Conservation (phyloP, 1,139 yeast species). For the Lodderomyces beijingensis region DNA sequence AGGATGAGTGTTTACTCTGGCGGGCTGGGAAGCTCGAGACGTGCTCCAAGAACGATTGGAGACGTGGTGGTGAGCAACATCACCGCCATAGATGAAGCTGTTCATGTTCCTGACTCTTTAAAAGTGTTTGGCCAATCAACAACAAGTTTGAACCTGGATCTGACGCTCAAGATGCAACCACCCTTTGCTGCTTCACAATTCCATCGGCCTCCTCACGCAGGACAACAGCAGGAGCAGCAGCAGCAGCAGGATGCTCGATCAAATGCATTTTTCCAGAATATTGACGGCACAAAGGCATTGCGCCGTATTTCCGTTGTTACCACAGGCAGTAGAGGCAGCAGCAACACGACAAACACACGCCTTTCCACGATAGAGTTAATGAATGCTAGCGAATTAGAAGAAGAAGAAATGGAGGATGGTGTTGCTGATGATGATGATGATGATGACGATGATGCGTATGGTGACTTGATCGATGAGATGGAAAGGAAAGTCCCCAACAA, state of each 20-base stretch:
- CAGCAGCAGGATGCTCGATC: slow-evolving; percentile 13
- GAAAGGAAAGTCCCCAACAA: slow-evolving; percentile 53
- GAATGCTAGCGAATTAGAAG: slow-evolving; percentile 25
- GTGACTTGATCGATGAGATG: slow-evolving; percentile 8
- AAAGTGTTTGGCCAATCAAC: slow-evolving; percentile 19
- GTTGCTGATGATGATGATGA: no score
- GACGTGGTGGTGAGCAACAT: slow-evolving; percentile 61
- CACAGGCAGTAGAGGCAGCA: slow-evolving; percentile 24
- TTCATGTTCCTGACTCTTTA: slow-evolving; percentile 23
- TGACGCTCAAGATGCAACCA: no score
- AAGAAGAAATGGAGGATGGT: no score
- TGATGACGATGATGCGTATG: slow-evolving; percentile 3
- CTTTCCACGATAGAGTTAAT: slow-evolving; percentile 49
- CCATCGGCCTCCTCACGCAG: background rate
- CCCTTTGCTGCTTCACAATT: no score
- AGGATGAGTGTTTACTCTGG: slow-evolving; percentile 21
- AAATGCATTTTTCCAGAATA: slow-evolving; percentile 12
- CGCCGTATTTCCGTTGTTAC: slow-evolving; percentile 27
- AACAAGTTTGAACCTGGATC: no score
- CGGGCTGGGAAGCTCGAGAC: slow-evolving; percentile 12
- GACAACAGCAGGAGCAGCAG: background rate
- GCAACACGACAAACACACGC: slow-evolving; percentile 18
- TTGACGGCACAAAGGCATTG: slow-evolving; percentile 11
- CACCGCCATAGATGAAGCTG: slow-evolving; percentile 57
- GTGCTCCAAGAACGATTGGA: slow-evolving; percentile 50